Percentiles rank a stretch among this genome's conserved stretches.
Evolutionary conservation across 768 basidiomycete species (phyloP).

Genomic region (Antrodiella citrinella): DNA sequence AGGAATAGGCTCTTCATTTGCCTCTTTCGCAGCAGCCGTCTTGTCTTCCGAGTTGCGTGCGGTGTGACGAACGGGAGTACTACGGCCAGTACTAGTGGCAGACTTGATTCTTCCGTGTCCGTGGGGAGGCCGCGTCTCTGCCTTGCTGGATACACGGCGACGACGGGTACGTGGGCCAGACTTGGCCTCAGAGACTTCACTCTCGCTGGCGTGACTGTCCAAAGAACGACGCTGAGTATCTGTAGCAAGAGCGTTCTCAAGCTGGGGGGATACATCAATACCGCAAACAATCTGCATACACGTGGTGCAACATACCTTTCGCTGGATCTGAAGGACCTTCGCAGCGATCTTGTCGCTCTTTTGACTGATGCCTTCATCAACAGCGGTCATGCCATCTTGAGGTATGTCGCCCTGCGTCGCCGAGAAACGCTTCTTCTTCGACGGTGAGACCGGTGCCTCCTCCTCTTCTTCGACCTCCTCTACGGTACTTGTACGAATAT

Average conservation of each 20-base stretch:
- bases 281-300: not conserved
- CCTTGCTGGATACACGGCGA: conserved; percentile 8
- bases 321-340: conserved; percentile 84
- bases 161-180: conserved; percentile 8
- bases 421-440: conserved; percentile 74
- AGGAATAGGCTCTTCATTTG: not conserved
- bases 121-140: conserved; percentile 6
- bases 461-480: conserved; percentile 51
- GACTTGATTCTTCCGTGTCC: not conserved
- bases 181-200: conserved; percentile 19
- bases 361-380: conserved; percentile 77
- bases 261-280: conserved; percentile 33
- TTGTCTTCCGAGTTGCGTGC: not conserved
- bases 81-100: conserved; percentile 5
- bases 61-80: conserved; percentile 8
- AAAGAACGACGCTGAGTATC: conserved; percentile 42
- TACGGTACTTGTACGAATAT: conserved; percentile 42
- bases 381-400: conserved; percentile 79
- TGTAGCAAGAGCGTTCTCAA: conserved; percentile 64
- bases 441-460: conserved; percentile 27
- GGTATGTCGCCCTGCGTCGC: conserved; percentile 53
- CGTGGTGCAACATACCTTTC: conserved; percentile 56
- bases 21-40: not conserved
- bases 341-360: conserved; percentile 84
- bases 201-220: conserved; percentile 38